phyloP scores from a whole-genome alignment of 495 filamentous ascomycete species.

The Aspergillus funiculosus region DNA sequence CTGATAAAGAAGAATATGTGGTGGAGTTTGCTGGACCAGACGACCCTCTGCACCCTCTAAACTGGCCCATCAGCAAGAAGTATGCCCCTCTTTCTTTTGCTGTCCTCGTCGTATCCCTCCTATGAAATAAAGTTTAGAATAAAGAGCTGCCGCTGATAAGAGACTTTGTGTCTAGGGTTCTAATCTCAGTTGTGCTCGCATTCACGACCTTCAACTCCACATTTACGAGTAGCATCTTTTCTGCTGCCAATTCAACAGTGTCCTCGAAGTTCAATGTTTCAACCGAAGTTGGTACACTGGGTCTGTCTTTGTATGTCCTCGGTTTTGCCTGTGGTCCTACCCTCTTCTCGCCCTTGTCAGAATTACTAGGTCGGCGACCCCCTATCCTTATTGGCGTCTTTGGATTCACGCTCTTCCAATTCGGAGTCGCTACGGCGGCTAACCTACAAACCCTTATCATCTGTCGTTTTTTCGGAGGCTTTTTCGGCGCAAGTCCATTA shows the following conservation, averaged over 20 bases:
- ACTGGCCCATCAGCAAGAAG: conserved; percentile 78
- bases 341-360: conserved; percentile 61
- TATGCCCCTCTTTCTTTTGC: conserved; percentile 19
- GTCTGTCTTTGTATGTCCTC: conserved; percentile 54
- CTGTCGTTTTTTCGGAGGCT: conserved; percentile 76
- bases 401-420: conserved; percentile 70
- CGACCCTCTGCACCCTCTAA: conserved; percentile 76
- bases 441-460: conserved; percentile 79
- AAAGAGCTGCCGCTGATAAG: too few relatives aligned
- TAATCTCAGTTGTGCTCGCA: conserved; percentile 66
- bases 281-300: conserved; percentile 50
- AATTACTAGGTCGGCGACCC: conserved; percentile 53
- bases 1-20: conserved; percentile 73
- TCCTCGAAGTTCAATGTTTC: conserved; percentile 48
- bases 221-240: conserved; percentile 58
- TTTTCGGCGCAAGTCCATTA: conserved; percentile 68
- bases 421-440: conserved; percentile 66
- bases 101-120: neutral
- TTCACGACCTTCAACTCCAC: conserved; percentile 71
- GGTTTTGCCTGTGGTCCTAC: conserved; percentile 58
- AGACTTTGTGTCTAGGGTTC: conserved; percentile 37
- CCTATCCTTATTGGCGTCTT: conserved; percentile 71
- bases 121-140: neutral
- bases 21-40: conserved; percentile 78
- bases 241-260: conserved; percentile 44